Conservation (phyloP, 345 rosid genomes). For the Syzygium jambos region DNA sequence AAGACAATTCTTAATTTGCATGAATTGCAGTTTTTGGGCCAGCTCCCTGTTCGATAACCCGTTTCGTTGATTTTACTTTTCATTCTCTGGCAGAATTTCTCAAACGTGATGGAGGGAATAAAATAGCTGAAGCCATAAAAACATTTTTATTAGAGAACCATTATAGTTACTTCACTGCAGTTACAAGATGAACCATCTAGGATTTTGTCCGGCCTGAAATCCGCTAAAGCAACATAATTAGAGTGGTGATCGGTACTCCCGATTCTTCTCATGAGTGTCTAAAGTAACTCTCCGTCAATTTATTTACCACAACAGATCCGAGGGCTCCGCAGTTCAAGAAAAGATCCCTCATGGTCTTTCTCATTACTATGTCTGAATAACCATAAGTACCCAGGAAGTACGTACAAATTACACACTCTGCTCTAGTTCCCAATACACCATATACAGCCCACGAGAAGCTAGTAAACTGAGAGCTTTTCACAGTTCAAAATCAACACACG, state of each 20-base stretch:
- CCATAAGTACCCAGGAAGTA: neutral
- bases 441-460: neutral
- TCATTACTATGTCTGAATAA: neutral
- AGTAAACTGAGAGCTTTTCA: neutral
- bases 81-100: neutral
- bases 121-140: neutral
- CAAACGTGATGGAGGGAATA: neutral
- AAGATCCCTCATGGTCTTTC: neutral
- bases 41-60: neutral
- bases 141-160: neutral
- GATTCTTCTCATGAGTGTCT: neutral
- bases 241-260: neutral
- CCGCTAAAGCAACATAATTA: neutral
- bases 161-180: neutral
- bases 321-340: neutral
- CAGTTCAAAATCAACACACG: neutral
- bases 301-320: neutral
- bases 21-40: neutral
- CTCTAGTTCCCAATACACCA: neutral
- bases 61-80: neutral
- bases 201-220: neutral
- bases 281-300: neutral
- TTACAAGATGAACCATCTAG: neutral
- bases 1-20: neutral
- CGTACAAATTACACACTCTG: neutral